A percentile compares a stretch with the other conserved stretches of the same genome.
Conservation (phyloP, 2,329 filamentous ascomycete species). For the Westerdykella ornata region DNA sequence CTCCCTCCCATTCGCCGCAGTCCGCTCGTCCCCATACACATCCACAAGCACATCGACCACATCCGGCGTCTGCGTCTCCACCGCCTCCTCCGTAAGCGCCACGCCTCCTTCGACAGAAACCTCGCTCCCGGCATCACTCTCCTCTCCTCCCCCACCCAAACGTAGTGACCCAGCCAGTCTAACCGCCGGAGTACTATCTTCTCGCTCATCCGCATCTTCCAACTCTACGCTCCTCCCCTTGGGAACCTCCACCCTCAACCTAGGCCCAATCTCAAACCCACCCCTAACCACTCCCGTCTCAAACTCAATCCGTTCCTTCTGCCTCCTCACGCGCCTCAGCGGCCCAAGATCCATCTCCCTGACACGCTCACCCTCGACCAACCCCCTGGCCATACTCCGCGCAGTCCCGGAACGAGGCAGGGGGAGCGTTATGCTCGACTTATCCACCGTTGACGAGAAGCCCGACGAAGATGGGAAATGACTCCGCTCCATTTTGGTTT, state of each 20-base stretch:
- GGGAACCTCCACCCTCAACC: background rate
- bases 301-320: conserved; percentile 22
- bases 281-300: conserved; percentile 10
- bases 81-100: conserved; percentile 52
- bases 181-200: background rate
- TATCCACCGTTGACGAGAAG: background rate
- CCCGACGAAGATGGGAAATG: background rate
- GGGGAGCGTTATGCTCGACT: conserved; percentile 31
- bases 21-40: too few relatives aligned
- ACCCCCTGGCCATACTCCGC: conserved; percentile 9
- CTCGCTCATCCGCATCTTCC: background rate
- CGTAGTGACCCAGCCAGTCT: background rate
- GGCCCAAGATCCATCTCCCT: conserved; percentile 23
- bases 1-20: too few relatives aligned
- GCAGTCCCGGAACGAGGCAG: conserved; percentile 21
- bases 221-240: background rate
- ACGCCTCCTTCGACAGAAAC: conserved; percentile 49
- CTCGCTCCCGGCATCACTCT: conserved; percentile 30
- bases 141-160: background rate
- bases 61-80: conserved; percentile 42
- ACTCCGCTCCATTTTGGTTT: background rate
- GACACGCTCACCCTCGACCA: conserved; percentile 4
- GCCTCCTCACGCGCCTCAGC: conserved; percentile 19
- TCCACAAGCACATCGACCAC: conserved; percentile 7
- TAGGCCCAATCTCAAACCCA: background rate